A percentile compares a stretch with the other conserved stretches of the same genome.
Evolutionary conservation across 768 basidiomycete species (phyloP).

Genomic region (Psilocybe subaeruginosa): DNA sequence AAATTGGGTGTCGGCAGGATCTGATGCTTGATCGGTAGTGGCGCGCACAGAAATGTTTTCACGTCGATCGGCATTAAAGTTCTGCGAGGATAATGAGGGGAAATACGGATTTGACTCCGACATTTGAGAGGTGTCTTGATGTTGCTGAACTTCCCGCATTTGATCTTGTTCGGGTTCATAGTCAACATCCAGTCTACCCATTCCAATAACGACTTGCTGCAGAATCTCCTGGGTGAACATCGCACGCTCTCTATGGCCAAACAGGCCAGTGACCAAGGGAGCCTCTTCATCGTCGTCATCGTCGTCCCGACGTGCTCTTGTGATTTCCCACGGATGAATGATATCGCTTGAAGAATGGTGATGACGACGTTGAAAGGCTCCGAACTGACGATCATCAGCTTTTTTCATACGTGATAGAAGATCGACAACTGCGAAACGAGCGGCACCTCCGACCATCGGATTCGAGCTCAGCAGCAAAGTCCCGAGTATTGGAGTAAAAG

Average conservation of each 20-base stretch:
- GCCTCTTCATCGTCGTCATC: slow-evolving; percentile 38
- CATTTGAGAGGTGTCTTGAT: slow-evolving; percentile 3
- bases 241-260: slow-evolving; percentile 56
- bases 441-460: slow-evolving; percentile 68
- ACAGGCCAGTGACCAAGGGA: slow-evolving; percentile 41
- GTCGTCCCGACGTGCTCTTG: slow-evolving; percentile 4
- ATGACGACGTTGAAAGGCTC: slow-evolving; percentile 16
- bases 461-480: slow-evolving; percentile 85
- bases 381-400: slow-evolving; percentile 50
- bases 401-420: slow-evolving; percentile 71
- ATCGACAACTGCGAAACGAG: slow-evolving; percentile 78
- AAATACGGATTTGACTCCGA: slow-evolving; percentile 55
- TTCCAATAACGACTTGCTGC: slow-evolving; percentile 86
- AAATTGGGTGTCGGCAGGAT: slow-evolving; percentile 18
- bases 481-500: slow-evolving; percentile 91
- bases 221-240: slow-evolving; percentile 83
- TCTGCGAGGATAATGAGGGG: slow-evolving; percentile 37
- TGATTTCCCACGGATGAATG: slow-evolving; percentile 25
- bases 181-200: slow-evolving; percentile 69
- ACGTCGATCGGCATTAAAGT: slow-evolving; percentile 18
- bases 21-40: neutral
- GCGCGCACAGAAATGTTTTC: slow-evolving; percentile 16
- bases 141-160: slow-evolving; percentile 14
- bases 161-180: slow-evolving; percentile 24
- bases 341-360: slow-evolving; percentile 15